A percentile compares a stretch with the other conserved stretches of the same genome.
Evolutionary conservation across 129 eudicot species (phyloP).

Genomic region (Flaveria robusta): DNA sequence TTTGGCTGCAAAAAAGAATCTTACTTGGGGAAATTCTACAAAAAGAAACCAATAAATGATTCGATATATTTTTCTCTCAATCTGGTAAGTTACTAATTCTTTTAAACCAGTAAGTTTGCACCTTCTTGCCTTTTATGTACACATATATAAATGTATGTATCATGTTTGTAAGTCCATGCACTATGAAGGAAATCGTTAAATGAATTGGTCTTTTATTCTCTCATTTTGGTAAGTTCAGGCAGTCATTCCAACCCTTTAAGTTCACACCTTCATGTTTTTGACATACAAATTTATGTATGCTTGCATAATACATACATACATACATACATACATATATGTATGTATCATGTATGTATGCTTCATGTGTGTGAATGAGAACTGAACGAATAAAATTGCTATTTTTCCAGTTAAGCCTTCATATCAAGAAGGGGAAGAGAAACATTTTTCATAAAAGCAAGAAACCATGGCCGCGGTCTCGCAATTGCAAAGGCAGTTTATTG

Average conservation of each 20-base stretch:
- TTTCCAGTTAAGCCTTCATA: slow-evolving; percentile 32
- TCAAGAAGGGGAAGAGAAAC: slow-evolving; percentile 21
- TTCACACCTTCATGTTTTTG: slow-evolving; percentile 10
- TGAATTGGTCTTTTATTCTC: slow-evolving; percentile 23
- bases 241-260: background rate
- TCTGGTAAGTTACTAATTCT: background rate
- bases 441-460: slow-evolving; percentile 26
- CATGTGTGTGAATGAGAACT: background rate
- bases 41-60: slow-evolving; percentile 23
- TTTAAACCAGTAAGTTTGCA: slow-evolving; percentile 7
- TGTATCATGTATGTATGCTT: background rate
- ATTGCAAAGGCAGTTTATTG: slow-evolving; percentile 73
- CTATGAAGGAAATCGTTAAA: background rate
- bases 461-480: slow-evolving; percentile 43
- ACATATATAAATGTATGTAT: background rate
- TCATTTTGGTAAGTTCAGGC: slow-evolving; percentile 19
- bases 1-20: slow-evolving; percentile 22
- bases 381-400: slow-evolving; percentile 16
- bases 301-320: background rate
- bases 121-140: slow-evolving; percentile 14
- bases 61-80: slow-evolving; percentile 19
- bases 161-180: slow-evolving; percentile 12
- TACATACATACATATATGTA: background rate
- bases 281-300: background rate
- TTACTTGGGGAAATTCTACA: slow-evolving; percentile 11